Base-by-base conservation (phyloP, 371 early-diverging fungal genomes). In the Mucor circinelloides region DNA sequence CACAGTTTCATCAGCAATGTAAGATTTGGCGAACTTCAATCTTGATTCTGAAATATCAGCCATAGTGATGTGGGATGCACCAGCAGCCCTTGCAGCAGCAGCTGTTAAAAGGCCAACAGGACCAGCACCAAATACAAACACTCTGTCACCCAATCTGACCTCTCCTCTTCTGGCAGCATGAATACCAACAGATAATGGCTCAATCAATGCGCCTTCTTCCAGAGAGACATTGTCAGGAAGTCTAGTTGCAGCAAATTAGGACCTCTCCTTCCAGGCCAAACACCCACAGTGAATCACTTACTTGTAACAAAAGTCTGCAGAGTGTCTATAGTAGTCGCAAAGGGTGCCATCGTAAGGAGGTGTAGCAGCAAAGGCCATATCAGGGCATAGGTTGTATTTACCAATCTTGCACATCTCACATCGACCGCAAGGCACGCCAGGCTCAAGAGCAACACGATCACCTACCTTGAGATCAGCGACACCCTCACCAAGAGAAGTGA, bases 381-480 rank as follows among this genome's bases (percentile, higher is more conserved):
- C 81, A 17, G 74, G 68, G 55, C 89, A 89, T 36, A 80, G 63
- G 59, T 85, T 81, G 60, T 89, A 82, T 34, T 69, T 69, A 30
- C 85, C 86, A 12, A 7, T 28, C 46, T 80, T 84, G 70, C 89
- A 89, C 63, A 83, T 75, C 5, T 76, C 74, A 64, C 86, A 87
- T 28, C 78, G 79, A 65, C 89, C 85, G 40, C 87, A 89, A 38
- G 91, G 88, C 3, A 89, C 89, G 30, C 95, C 95, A 48, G 84
- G 84, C 27, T 84, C 84, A 7, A 84, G 55, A 12, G 84, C 80
- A 56, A 94, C 96, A 15, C 85, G 69, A 60, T 92, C 91, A 44
- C 93, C 95, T 23, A 94, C 82, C 55, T 84, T 73, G 32, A 91
- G 70, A 56, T 85, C 56, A 6, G 75, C 74, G 7, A 88, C 89